Percentiles rank a stretch among this genome's conserved stretches.
These are phyloP conservation scores for Mycena chlorophos DNA, from an alignment of 768 basidiomycete species.

Conservation along the genomic window DNA sequence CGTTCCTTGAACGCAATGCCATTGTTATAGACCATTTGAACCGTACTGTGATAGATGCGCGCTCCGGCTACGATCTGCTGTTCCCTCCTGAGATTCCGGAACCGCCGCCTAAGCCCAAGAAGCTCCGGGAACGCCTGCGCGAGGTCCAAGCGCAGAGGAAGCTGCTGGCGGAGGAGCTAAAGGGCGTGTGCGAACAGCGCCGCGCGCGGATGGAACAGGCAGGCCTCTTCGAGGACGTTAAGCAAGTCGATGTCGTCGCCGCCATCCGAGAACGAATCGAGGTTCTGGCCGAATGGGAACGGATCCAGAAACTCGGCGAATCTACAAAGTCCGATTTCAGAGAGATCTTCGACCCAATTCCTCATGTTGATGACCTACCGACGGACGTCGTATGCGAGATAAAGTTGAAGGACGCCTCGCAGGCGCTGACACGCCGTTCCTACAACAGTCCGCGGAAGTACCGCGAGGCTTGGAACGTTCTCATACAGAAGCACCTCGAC, in stretches of 20 bases:
- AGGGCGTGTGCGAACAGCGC: neutral
- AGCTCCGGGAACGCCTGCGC: neutral
- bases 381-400: constrained; percentile 23
- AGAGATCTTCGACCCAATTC: constrained; percentile 24
- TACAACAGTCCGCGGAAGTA: constrained; percentile 37
- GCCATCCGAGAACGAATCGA: neutral
- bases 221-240: neutral
- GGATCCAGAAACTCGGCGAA: neutral
- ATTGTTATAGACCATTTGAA: neutral
- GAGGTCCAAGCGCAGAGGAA: neutral
- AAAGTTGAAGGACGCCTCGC: constrained; percentile 22
- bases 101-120: neutral
- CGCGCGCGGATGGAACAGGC: neutral
- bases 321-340: constrained; percentile 9
- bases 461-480: constrained; percentile 26
- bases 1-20: neutral
- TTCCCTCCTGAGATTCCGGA: constrained; percentile 2
- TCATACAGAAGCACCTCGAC: constrained; percentile 32
- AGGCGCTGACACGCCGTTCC: constrained; percentile 13
- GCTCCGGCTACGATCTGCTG: constrained; percentile 17
- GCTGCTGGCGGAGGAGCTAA: neutral
- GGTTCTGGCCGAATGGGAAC: neutral
- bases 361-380: constrained; percentile 25
- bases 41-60: neutral
- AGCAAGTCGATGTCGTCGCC: neutral